These are phyloP conservation scores for Crithidia brevicula DNA, from an alignment of 208 protist genomes.

Conservation along the genomic window DNA sequence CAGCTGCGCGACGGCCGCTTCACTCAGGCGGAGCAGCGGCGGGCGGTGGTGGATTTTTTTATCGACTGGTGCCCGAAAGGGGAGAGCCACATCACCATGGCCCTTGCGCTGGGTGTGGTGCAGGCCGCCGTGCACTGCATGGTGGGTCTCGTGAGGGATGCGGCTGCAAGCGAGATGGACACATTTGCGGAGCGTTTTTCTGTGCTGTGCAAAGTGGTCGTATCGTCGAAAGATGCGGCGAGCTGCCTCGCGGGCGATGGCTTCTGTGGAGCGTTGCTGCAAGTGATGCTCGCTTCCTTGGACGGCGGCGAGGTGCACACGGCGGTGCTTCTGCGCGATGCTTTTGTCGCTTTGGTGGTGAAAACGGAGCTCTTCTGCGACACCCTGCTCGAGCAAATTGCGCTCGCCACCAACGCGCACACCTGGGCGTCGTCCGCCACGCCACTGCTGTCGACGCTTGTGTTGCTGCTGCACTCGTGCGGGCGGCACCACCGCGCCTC, in stretches of 20 bases:
- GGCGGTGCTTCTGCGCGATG: constrained; percentile 50
- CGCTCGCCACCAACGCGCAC: constrained; percentile 23
- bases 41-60: constrained; percentile 42
- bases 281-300: constrained; percentile 41
- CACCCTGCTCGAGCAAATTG: constrained; percentile 41
- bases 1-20: constrained; percentile 21
- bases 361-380: constrained; percentile 52
- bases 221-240: constrained; percentile 22
- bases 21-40: constrained; percentile 19
- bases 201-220: constrained; percentile 42
- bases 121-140: constrained; percentile 29
- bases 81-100: constrained; percentile 26
- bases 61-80: constrained; percentile 37
- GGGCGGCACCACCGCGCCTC: constrained; percentile 41
- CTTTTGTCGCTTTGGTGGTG: constrained; percentile 45
- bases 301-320: constrained; percentile 14
- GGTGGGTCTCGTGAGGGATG: constrained; percentile 10
- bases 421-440: constrained; percentile 44
- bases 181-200: constrained; percentile 43
- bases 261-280: constrained; percentile 31
- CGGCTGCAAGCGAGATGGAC: constrained; percentile 12
- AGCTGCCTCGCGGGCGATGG: constrained; percentile 30
- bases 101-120: constrained; percentile 27
- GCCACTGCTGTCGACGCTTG: constrained; percentile 56
- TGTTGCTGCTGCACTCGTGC: constrained; percentile 39